A percentile compares a stretch with the other conserved stretches of the same genome.
phyloP scores from a whole-genome alignment of 768 basidiomycete species.

The Lentinula sp. region DNA sequence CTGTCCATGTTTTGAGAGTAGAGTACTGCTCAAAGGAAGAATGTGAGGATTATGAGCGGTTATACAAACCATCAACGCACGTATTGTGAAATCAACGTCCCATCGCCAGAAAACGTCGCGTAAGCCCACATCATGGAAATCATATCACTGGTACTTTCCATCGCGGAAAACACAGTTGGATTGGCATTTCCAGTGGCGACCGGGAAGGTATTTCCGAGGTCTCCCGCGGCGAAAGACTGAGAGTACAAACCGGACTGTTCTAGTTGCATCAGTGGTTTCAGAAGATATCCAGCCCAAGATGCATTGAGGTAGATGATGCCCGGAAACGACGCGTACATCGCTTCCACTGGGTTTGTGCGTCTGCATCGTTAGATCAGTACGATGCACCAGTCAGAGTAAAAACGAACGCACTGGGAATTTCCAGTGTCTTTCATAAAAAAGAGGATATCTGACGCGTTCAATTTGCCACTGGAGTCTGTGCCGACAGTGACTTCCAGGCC shows the following conservation, averaged over 20 bases:
- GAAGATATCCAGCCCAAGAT: conserved; percentile 30
- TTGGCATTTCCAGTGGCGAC: neutral
- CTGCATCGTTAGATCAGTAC: neutral
- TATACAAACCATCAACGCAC: neutral
- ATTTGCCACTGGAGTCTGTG: conserved; percentile 16
- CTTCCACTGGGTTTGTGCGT: conserved; percentile 32
- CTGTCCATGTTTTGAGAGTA: conserved; percentile 2
- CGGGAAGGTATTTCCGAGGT: conserved; percentile 9
- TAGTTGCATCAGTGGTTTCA: conserved; percentile 34
- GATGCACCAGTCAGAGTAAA: neutral
- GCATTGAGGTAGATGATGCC: conserved; percentile 33
- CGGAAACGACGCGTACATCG: conserved; percentile 31
- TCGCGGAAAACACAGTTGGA: neutral
- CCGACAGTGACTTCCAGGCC: conserved; percentile 41
- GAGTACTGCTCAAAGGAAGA: neutral
- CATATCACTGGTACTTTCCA: neutral
- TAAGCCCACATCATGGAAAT: conserved; percentile 9
- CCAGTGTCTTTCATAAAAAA: conserved; percentile 46
- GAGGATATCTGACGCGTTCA: conserved; percentile 34
- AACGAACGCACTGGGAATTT: conserved; percentile 25
- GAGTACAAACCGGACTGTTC: neutral
- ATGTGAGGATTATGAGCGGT: neutral
- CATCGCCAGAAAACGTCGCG: conserved; percentile 10
- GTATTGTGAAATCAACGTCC: conserved; percentile 3
- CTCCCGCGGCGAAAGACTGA: conserved; percentile 3